Percentiles rank a stretch among this genome's conserved stretches.
Conservation (phyloP, 2,329 filamentous ascomycete genomes). For the Aspergillus sp. region DNA sequence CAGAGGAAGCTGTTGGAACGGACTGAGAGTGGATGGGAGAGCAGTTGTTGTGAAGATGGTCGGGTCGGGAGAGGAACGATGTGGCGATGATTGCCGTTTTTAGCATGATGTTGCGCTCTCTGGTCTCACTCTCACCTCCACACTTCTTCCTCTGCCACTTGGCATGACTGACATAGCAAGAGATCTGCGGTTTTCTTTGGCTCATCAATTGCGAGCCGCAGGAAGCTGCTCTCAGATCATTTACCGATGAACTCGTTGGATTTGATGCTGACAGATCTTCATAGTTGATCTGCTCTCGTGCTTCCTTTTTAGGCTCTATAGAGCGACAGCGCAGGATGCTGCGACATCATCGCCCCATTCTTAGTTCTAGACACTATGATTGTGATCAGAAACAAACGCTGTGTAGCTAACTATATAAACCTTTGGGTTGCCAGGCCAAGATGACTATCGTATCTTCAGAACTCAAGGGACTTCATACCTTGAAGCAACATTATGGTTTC, state of each 20-base stretch:
- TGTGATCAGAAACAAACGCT: neutral
- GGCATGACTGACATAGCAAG: neutral
- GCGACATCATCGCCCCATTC: neutral
- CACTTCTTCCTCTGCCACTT: neutral
- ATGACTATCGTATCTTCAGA: neutral
- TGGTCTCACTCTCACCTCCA: neutral
- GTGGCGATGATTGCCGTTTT: neutral
- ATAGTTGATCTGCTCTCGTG: neutral
- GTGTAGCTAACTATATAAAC: neutral
- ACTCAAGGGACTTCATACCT: neutral
- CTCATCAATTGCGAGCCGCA: too few species aligned
- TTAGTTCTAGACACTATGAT: neutral
- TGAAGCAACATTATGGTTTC: conserved; percentile 32
- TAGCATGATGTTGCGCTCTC: neutral
- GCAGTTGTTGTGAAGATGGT: neutral
- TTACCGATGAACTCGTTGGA: neutral
- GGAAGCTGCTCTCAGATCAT: too few species aligned
- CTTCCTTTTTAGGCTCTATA: neutral
- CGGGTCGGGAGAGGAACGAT: neutral
- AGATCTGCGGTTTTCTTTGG: neutral
- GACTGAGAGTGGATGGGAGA: neutral
- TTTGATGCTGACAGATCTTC: neutral
- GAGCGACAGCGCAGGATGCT: neutral
- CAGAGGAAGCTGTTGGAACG: neutral
- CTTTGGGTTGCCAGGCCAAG: neutral